These are phyloP conservation scores for Carex parvula DNA, from an alignment of 176 grass and related monocot genomes.

Conservation along the genomic window DNA sequence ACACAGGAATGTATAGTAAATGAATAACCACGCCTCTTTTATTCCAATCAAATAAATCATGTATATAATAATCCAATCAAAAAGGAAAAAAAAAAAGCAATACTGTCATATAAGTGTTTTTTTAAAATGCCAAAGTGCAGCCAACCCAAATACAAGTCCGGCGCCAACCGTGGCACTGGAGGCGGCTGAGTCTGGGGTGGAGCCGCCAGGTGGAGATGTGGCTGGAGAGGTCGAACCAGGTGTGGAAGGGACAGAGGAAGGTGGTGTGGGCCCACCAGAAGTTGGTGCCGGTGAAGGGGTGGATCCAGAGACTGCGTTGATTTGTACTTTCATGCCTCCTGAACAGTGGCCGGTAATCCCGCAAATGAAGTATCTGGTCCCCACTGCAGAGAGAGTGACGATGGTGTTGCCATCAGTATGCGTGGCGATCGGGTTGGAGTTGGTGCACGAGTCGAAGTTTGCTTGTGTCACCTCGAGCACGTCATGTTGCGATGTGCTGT, in stretches of 20 bases:
- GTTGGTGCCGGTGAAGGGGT: neutral
- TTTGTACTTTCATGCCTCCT: slow-evolving; percentile 59
- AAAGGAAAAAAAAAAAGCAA: too few species aligned
- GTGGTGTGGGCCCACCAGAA: neutral
- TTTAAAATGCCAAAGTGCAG: slow-evolving; percentile 24
- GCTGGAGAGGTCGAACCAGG: neutral
- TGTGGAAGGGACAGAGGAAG: neutral
- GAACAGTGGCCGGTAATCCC: slow-evolving; percentile 51
- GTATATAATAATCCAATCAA: neutral
- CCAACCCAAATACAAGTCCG: slow-evolving; percentile 9
- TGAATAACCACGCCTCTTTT: slow-evolving; percentile 14
- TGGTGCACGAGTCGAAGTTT: slow-evolving; percentile 48
- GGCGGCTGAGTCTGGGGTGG: neutral
- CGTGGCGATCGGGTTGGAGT: slow-evolving; percentile 34
- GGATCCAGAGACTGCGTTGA: slow-evolving; percentile 31
- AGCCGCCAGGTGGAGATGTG: neutral
- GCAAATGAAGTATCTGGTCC: slow-evolving; percentile 79
- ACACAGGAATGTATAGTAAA: neutral
- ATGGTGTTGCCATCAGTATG: slow-evolving; percentile 50
- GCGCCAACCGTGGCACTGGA: neutral
- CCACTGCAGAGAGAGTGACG: slow-evolving; percentile 34
- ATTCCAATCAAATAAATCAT: slow-evolving; percentile 20
- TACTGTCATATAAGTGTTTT: neutral
- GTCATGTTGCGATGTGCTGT: slow-evolving; percentile 48
- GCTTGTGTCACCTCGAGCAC: slow-evolving; percentile 61